Base-by-base conservation (phyloP, 192 early-diverging fungal genomes). In the Cladochytrium replicatum region DNA sequence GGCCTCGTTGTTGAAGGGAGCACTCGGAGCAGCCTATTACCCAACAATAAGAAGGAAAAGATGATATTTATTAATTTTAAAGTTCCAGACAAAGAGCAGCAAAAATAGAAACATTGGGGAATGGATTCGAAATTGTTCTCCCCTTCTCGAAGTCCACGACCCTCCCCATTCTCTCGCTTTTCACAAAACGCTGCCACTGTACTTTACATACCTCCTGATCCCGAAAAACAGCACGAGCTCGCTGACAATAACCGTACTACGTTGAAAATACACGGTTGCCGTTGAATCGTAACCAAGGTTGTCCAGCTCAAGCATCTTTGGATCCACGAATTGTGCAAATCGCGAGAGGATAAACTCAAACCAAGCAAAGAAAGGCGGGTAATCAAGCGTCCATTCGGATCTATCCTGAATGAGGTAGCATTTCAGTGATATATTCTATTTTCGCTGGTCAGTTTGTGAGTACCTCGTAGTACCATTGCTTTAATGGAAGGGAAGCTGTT, bases 291-390 rank as follows among this genome's bases (percentile, higher is more conserved):
- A 89, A 30, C 66, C 64, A 15, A 85, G 60, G 58, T 80, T 78
- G 31, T 77, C 60, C 0, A 97, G 43, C 22, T 75, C 66, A 3
- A 97, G 72, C 64, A 97, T 97, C 37, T 61, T 64, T 19, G 81
- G 65, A 55, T 97, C 89, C 49, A 77, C 52, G 43, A 50, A 45
- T 5, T 41, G 40, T 6, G 82, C 87, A 41, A 79, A 56, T 4
- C 74, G 60, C 6, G 87, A 69, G 39, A 98, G 62, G 21, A 64
- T 46, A 57, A 73, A 86, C 62, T 98, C 94, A 59, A 94, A 94
- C 83, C 85, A 93, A 19, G 94, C 94, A 68, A 98, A 98, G 61
- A 98, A 88, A 43, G 94, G 94, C 32, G 94, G 94, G 52, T 97
- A 97, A 65, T 97, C 93, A 22, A 97, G 73, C 4, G 91, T 95